Conservation (phyloP, 2,329 filamentous ascomycete species). For the Xylaria polymorpha region DNA sequence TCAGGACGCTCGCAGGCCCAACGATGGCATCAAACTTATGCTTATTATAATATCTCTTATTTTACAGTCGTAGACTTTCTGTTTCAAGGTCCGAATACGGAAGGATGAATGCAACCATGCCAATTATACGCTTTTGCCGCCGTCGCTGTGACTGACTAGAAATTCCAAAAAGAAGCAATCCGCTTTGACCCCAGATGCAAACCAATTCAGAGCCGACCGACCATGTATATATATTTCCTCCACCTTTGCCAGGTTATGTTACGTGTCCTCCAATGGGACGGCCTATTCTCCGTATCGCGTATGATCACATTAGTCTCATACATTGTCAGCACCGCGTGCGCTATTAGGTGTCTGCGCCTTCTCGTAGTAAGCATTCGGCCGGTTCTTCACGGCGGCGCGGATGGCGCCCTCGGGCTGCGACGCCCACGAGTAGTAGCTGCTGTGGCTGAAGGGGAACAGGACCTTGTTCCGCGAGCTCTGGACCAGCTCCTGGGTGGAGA, state of each 20-base stretch:
- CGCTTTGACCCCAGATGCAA: slow-evolving; percentile 8
- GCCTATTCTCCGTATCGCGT: not conserved
- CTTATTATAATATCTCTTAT: slow-evolving; percentile 14
- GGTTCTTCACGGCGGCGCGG: slow-evolving; percentile 44
- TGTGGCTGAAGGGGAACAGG: slow-evolving; percentile 59
- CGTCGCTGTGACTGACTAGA: slow-evolving; percentile 5
- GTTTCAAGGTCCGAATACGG: not conserved
- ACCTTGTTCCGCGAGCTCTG: slow-evolving; percentile 59
- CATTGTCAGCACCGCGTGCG: slow-evolving; percentile 8
- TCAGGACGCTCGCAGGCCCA: no score
- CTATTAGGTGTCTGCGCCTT: not conserved
- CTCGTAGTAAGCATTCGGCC: slow-evolving; percentile 41
- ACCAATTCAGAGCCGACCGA: slow-evolving; percentile 2
- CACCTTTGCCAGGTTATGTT: not conserved
- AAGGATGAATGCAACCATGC: slow-evolving; percentile 18
- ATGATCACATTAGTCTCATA: slow-evolving; percentile 16
- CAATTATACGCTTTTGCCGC: slow-evolving; percentile 10
- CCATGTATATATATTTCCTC: slow-evolving; percentile 3
- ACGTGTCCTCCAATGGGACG: not conserved
- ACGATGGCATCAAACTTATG: not conserved
- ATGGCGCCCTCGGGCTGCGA: slow-evolving; percentile 47
- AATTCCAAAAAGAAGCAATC: not conserved
- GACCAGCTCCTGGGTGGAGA: slow-evolving; percentile 63
- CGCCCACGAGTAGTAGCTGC: slow-evolving; percentile 47
- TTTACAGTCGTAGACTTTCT: slow-evolving; percentile 7